Evolutionary conservation across 2,329 filamentous ascomycete species (phyloP).

Genomic region (Microsporum canis): DNA sequence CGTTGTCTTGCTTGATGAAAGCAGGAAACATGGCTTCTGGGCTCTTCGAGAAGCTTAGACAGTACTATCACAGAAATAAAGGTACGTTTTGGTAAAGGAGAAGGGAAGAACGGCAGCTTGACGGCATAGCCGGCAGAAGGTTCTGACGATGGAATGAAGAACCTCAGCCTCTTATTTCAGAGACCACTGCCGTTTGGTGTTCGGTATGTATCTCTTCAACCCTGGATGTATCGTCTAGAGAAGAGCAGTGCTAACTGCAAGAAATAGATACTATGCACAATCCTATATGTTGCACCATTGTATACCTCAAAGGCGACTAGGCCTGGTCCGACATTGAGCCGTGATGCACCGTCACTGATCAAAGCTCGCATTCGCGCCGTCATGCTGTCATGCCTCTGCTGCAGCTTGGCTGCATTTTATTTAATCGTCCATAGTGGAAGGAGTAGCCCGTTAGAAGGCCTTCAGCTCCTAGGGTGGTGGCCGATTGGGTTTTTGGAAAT

Average conservation of each 20-base stretch:
- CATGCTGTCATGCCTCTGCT: slow-evolving; percentile 59
- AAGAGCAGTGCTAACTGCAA: neutral
- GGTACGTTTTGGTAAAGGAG: neutral
- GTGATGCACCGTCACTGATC: slow-evolving; percentile 84
- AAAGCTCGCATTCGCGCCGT: slow-evolving; percentile 73
- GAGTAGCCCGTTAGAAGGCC: slow-evolving; percentile 41
- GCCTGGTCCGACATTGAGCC: slow-evolving; percentile 64
- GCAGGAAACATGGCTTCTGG: neutral
- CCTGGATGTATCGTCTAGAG: neutral
- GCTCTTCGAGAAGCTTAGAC: neutral
- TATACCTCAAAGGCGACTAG: slow-evolving; percentile 72
- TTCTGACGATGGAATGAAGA: slow-evolving; percentile 5
- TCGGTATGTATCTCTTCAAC: slow-evolving; percentile 10
- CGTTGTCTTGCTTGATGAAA: neutral
- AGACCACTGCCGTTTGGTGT: slow-evolving; percentile 9
- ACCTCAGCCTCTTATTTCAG: slow-evolving; percentile 12
- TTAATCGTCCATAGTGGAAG: slow-evolving; percentile 49
- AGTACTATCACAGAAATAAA: neutral
- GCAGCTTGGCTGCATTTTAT: slow-evolving; percentile 54
- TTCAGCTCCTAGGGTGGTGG: slow-evolving; percentile 71
- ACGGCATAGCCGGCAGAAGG: neutral
- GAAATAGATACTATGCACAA: slow-evolving; percentile 61
- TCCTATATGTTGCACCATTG: slow-evolving; percentile 81
- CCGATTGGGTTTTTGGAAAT: slow-evolving; percentile 58
- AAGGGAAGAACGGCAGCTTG: neutral